Conservation (phyloP, 345 rosid species). For the Mangifera indica region DNA sequence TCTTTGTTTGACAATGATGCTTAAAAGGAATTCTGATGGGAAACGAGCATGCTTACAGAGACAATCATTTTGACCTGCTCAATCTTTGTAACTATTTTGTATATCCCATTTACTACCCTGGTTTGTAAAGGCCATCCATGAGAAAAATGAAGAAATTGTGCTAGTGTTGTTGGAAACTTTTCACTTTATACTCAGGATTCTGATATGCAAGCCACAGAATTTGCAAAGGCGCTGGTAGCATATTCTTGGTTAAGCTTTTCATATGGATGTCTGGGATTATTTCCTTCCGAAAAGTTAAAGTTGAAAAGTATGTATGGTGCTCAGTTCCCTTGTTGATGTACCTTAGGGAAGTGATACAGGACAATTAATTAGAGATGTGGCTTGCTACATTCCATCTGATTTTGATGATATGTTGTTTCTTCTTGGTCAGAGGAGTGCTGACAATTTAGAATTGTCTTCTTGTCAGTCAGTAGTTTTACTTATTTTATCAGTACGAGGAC, state of each 20-base stretch:
- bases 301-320: conserved; percentile 64
- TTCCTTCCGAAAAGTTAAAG: conserved; percentile 64
- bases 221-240: conserved; percentile 57
- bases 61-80: conserved; percentile 58
- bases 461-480: conserved; percentile 71
- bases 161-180: conserved; percentile 69
- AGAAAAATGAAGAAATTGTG: conserved; percentile 61
- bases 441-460: conserved; percentile 49
- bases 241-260: conserved; percentile 87
- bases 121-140: conserved; percentile 47
- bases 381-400: conserved; percentile 71
- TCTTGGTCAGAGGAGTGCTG: conserved; percentile 71
- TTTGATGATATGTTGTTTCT: conserved; percentile 79
- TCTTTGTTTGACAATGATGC: conserved; percentile 58
- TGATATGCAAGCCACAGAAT: conserved; percentile 41
- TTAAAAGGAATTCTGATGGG: conserved; percentile 62
- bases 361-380: conserved; percentile 56
- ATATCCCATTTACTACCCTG: conserved; percentile 66
- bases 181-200: conserved; percentile 56
- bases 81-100: conserved; percentile 54
- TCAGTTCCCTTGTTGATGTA: conserved; percentile 75
- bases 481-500: conserved; percentile 71
- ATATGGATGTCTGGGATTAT: conserved; percentile 74
- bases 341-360: conserved; percentile 59
- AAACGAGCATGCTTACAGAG: conserved; percentile 62